A percentile compares a stretch with the other conserved stretches of the same genome.
Conservation (phyloP, 257 asterid species). For the Oldenlandia corymbosa region DNA sequence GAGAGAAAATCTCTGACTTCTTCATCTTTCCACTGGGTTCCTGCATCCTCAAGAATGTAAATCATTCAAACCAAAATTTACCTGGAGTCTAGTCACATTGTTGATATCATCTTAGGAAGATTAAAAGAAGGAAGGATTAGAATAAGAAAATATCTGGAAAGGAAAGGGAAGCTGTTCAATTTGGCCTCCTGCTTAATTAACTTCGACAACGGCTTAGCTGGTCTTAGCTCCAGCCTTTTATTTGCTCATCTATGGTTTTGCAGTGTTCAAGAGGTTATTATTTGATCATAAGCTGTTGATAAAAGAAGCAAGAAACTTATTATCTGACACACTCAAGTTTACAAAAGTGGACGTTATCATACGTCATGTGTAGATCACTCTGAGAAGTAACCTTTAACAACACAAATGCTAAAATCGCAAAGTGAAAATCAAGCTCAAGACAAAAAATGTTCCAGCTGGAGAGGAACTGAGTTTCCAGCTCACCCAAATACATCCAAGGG, state of each 20-base stretch:
- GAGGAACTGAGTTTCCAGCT: background rate
- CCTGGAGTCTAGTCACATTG: background rate
- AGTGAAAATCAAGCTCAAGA: background rate
- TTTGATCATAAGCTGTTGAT: background rate
- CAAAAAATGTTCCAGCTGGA: background rate
- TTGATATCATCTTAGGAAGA: background rate
- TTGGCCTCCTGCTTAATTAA: background rate
- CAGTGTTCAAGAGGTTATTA: background rate
- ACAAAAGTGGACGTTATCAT: background rate
- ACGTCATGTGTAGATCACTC: background rate
- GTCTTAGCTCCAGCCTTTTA: background rate
- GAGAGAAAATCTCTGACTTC: slow-evolving; percentile 37
- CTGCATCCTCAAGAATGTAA: slow-evolving; percentile 33
- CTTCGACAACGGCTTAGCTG: background rate
- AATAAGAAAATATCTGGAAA: background rate
- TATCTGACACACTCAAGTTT: background rate
- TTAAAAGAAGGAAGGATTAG: background rate
- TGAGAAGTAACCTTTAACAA: background rate
- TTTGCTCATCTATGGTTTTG: background rate
- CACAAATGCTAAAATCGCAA: background rate
- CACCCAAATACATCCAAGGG: background rate
- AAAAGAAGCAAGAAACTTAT: background rate
- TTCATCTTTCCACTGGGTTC: slow-evolving; percentile 37
- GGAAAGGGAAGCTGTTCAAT: background rate
- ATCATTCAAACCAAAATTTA: background rate